Percentiles rank a stretch among this genome's conserved stretches.
Conservation (phyloP, 202 grass and related monocot species). For the Schoenoplectus tabernaemontani region DNA sequence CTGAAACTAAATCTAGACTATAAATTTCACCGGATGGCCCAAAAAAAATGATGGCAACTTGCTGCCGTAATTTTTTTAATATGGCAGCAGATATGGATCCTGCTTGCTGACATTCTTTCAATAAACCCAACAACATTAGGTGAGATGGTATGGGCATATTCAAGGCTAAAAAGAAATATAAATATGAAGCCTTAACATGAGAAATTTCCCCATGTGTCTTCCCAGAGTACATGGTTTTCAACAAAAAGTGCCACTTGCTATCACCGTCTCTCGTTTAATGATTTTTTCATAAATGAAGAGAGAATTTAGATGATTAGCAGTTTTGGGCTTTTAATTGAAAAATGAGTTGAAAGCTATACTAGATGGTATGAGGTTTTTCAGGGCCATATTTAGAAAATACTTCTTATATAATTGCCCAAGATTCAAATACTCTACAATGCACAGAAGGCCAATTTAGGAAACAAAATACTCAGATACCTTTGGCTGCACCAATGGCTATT, state of each 20-base stretch:
- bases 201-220: neutral
- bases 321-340: neutral
- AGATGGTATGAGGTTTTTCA: neutral
- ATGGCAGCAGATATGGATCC: no score
- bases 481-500: slow-evolving; percentile 85
- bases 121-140: neutral
- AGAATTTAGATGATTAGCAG: neutral
- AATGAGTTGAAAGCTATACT: neutral
- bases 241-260: neutral
- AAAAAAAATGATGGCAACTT: no score
- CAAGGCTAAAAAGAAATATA: neutral
- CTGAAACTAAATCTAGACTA: no score
- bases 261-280: neutral
- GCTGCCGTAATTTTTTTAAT: no score
- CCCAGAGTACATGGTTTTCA: neutral
- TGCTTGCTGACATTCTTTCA: neutral
- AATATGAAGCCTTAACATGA: neutral
- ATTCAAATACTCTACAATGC: neutral
- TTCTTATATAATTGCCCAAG: neutral
- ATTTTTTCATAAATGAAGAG: slow-evolving; percentile 4
- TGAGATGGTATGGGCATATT: neutral
- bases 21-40: no score
- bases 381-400: neutral
- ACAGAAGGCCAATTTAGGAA: neutral
- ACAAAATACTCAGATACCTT: slow-evolving; percentile 42